Evolutionary conservation across 192 early-diverging fungal species (phyloP).

Genomic region (Coemansia guatemalensis): DNA sequence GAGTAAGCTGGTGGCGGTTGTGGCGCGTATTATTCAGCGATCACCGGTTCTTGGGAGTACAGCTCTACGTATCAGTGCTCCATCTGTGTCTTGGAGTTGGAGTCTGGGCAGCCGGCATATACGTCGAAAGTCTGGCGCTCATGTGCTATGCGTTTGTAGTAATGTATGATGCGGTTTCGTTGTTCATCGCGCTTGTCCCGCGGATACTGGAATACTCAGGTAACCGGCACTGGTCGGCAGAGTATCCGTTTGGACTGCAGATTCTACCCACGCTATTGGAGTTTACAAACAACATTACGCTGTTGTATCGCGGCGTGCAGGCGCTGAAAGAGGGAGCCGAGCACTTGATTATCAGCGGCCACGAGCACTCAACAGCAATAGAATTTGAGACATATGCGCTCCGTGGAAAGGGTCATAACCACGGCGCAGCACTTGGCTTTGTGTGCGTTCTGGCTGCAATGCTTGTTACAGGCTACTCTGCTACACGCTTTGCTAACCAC

Average conservation of each 20-base stretch:
- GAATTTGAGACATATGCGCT: conserved; percentile 46
- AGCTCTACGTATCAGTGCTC: conserved; percentile 16
- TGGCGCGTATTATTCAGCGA: conserved; percentile 21
- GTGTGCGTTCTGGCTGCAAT: conserved; percentile 16
- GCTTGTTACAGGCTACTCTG: conserved; percentile 16
- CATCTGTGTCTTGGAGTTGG: conserved; percentile 20
- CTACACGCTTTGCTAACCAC: conserved; percentile 39
- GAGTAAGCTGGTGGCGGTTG: conserved; percentile 34
- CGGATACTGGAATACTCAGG: conserved; percentile 35
- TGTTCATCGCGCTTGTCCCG: conserved; percentile 33
- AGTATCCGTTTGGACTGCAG: conserved; percentile 36
- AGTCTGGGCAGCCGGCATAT: conserved; percentile 27
- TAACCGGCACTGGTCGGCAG: conserved; percentile 17
- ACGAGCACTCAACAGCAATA: conserved; percentile 14
- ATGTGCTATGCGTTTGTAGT: conserved; percentile 37
- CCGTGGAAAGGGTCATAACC: conserved; percentile 10
- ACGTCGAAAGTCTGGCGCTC: conserved; percentile 26
- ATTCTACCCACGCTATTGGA: conserved; percentile 29
- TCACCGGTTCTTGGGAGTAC: conserved; percentile 28
- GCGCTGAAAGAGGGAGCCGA: conserved; percentile 46
- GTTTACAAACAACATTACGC: conserved; percentile 38
- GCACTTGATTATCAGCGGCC: conserved; percentile 32
- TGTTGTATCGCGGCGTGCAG: conserved; percentile 41
- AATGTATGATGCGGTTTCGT: conserved; percentile 28
- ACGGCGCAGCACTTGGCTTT: conserved; percentile 6